Conservation (phyloP, 2,329 filamentous ascomycete species). For the Trichoderma arundinaceum region DNA sequence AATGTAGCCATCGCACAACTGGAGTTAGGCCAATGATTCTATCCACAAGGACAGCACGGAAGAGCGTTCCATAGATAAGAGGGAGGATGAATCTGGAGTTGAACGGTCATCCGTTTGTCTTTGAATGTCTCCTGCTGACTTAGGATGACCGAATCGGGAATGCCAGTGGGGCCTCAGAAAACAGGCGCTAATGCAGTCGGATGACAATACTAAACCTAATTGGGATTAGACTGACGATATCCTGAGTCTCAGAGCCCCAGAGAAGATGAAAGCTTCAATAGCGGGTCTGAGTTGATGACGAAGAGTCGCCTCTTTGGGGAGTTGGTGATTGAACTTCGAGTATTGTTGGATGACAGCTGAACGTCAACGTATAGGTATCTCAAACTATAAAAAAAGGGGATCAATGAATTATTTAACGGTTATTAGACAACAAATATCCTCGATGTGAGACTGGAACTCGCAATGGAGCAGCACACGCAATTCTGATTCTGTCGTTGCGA, state of each 20-base stretch:
- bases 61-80: neutral
- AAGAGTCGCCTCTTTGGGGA: neutral
- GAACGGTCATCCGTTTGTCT: conserved; percentile 6
- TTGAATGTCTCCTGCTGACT: conserved; percentile 26
- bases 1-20: conserved; percentile 33
- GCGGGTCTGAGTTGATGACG: neutral
- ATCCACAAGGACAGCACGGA: neutral
- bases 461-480: neutral
- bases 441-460: neutral
- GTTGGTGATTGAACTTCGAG: too few species aligned
- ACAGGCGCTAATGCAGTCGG: conserved; percentile 21
- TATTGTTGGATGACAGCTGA: too few species aligned
- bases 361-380: too few species aligned
- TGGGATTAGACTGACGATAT: neutral
- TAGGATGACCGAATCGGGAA: conserved; percentile 16
- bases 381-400: too few species aligned
- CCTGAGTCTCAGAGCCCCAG: neutral
- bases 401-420: neutral
- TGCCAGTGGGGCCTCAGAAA: neutral
- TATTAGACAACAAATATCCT: neutral
- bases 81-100: conserved; percentile 16
- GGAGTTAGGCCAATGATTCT: neutral
- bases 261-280: neutral
- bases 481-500: too few species aligned
- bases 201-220: conserved; percentile 15